Evolutionary conservation across 257 asterid genomes (phyloP).

Genomic region (Capsicum rhomboideum): DNA sequence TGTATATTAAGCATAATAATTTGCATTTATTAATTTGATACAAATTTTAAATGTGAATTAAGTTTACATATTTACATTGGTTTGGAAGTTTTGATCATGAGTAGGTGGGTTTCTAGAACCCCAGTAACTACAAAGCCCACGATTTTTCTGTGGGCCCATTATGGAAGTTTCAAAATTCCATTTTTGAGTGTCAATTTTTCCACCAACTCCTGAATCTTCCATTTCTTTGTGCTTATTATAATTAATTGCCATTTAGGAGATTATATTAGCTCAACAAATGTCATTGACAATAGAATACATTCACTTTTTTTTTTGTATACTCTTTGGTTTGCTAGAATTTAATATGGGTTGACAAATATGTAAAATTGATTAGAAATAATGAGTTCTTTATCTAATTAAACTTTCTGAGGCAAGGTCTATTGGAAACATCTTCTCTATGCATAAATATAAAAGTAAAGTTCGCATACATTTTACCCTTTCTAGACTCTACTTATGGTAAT

Average conservation of each 20-base stretch:
- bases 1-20: neutral
- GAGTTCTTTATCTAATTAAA: neutral
- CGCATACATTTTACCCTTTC: no score
- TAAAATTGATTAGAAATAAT: neutral
- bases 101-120: slow-evolving; percentile 30
- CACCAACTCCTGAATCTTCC: slow-evolving; percentile 14
- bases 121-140: neutral
- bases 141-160: slow-evolving; percentile 5
- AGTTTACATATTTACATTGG: neutral
- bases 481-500: no score
- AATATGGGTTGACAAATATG: neutral
- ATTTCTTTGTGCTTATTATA: neutral
- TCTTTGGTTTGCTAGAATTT: neutral
- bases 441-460: no score
- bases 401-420: no score
- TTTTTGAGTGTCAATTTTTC: neutral
- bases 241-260: neutral
- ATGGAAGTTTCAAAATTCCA: neutral
- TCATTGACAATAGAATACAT: neutral
- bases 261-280: slow-evolving; percentile 1
- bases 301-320: neutral
- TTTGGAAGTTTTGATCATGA: slow-evolving; percentile 1
- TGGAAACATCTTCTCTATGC: no score
- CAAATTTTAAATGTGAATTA: neutral
- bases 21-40: neutral